Conservation (phyloP, 768 basidiomycete species). For the Russula sp. region DNA sequence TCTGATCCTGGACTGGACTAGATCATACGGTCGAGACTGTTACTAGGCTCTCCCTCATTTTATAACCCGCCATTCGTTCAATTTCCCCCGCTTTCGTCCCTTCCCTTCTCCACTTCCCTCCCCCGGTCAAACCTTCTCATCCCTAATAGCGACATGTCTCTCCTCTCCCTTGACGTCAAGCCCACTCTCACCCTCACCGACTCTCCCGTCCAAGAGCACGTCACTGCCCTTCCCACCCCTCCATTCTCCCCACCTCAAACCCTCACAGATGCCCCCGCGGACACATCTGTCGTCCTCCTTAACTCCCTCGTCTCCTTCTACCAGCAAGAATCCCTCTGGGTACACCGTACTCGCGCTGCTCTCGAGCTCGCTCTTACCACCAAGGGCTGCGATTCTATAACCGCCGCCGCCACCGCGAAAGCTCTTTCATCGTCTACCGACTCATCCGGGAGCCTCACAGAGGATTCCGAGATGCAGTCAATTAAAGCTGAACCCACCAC, state of each 20-base stretch:
- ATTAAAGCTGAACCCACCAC: conserved; percentile 33
- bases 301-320: conserved; percentile 63
- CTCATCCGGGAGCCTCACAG: conserved; percentile 19
- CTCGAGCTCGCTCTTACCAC: conserved; percentile 44
- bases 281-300: conserved; percentile 49
- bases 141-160: conserved; percentile 11
- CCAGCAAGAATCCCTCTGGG: conserved; percentile 66
- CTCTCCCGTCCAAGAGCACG: conserved; percentile 23
- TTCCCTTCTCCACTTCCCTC: conserved; percentile 9
- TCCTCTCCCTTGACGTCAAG: conserved; percentile 23
- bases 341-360: conserved; percentile 56
- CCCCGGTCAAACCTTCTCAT: neutral
- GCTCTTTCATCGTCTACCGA: conserved; percentile 20
- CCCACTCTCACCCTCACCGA: conserved; percentile 20
- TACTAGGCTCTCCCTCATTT: conserved; percentile 1
- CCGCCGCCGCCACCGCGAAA: conserved; percentile 15
- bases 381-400: conserved; percentile 26
- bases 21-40: conserved; percentile 12
- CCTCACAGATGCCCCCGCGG: conserved; percentile 22
- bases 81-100: neutral
- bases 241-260: conserved; percentile 29
- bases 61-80: conserved; percentile 2
- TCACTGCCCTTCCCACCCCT: conserved; percentile 28
- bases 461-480: conserved; percentile 23
- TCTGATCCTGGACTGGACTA: neutral